These are phyloP conservation scores for Penicillium sp. DNA, from an alignment of 2,329 filamentous ascomycete species.

Conservation along the genomic window DNA sequence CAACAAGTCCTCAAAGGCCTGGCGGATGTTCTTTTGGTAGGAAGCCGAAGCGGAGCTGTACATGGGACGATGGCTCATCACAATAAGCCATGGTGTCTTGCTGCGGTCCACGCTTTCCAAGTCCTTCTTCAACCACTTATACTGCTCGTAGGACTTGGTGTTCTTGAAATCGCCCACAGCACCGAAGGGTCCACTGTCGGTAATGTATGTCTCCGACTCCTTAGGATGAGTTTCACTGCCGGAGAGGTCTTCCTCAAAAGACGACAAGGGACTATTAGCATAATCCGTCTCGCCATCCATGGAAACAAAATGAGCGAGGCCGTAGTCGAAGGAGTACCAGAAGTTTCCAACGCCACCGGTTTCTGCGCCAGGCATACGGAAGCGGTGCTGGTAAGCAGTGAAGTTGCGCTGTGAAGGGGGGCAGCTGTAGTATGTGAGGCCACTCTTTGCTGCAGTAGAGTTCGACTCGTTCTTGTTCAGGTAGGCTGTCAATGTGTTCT, in stretches of 20 bases:
- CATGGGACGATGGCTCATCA: conserved; percentile 56
- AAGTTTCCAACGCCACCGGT: conserved; percentile 56
- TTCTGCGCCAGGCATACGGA: conserved; percentile 56
- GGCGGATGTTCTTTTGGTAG: conserved; percentile 51
- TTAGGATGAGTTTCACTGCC: conserved; percentile 48
- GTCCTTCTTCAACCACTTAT: conserved; percentile 44
- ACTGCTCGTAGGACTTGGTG: conserved; percentile 52
- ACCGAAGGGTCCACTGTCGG: conserved; percentile 57
- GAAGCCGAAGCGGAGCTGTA: conserved; percentile 50
- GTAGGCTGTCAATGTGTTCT: conserved; percentile 53
- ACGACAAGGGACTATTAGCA: conserved; percentile 51
- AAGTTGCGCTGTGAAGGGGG: conserved; percentile 57
- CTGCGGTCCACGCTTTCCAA: conserved; percentile 50
- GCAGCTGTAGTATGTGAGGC: conserved; percentile 57
- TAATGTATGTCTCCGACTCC: conserved; percentile 50
- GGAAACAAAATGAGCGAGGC: conserved; percentile 56
- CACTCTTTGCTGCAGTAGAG: conserved; percentile 41
- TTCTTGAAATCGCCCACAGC: conserved; percentile 44
- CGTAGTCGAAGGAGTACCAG: conserved; percentile 61
- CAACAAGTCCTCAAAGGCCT: conserved; percentile 52
- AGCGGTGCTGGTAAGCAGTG: conserved; percentile 57
- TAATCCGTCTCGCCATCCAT: conserved; percentile 57
- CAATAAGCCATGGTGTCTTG: conserved; percentile 57
- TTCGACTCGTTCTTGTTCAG: conserved; percentile 51
- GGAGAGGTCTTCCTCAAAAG: conserved; percentile 49